A percentile compares a stretch with the other conserved stretches of the same genome.
These are phyloP conservation scores for Davidsoniella eucalypti DNA, from an alignment of 2,329 filamentous ascomycete genomes.

Conservation along the genomic window DNA sequence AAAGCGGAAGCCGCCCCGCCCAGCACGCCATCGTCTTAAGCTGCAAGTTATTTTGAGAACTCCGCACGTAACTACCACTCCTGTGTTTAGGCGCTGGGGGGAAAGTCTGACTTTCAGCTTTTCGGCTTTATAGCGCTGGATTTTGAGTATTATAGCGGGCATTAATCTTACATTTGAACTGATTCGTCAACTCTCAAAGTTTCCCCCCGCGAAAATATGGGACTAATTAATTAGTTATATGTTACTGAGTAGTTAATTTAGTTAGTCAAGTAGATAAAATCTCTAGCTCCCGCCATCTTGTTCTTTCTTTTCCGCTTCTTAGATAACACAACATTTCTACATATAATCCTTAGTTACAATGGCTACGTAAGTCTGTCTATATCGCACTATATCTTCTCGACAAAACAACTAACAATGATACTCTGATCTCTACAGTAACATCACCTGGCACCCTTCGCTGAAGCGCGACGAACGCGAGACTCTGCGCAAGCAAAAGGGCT, in stretches of 20 bases:
- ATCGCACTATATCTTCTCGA: not conserved
- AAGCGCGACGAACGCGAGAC: constrained; percentile 60
- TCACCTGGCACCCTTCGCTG: constrained; percentile 76
- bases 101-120: not conserved
- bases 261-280: too few relatives aligned
- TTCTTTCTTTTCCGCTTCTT: not conserved
- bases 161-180: too few relatives aligned
- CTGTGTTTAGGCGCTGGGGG: too few relatives aligned
- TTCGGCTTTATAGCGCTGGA: not conserved
- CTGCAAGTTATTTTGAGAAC: too few relatives aligned
- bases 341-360: constrained; percentile 1
- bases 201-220: too few relatives aligned
- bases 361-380: constrained; percentile 9
- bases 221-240: too few relatives aligned
- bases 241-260: too few relatives aligned
- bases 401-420: not conserved
- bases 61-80: too few relatives aligned
- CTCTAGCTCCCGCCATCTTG: not conserved
- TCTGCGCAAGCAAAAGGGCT: constrained; percentile 67
- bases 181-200: too few relatives aligned
- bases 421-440: constrained; percentile 43
- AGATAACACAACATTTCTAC: not conserved
- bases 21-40: constrained; percentile 4
- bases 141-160: not conserved
- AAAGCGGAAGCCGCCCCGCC: not conserved